phyloP scores from a whole-genome alignment of 768 basidiomycete species.

The Termitomyces sp. region DNA sequence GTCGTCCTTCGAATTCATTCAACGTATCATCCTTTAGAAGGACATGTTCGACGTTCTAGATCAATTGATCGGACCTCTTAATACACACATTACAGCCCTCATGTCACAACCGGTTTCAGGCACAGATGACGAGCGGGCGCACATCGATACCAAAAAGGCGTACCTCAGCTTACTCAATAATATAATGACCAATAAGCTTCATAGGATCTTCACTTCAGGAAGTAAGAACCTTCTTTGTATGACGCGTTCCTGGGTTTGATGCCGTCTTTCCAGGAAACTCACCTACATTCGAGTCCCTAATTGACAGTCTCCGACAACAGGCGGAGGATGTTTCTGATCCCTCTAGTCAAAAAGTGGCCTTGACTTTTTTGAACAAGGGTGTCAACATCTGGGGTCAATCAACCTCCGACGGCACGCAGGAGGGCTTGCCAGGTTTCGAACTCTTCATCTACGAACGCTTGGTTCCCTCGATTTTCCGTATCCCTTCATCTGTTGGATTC shows the following conservation, averaged over 20 bases:
- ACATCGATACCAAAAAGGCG: slow-evolving; percentile 80
- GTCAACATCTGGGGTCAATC: slow-evolving; percentile 66
- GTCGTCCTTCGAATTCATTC: neutral
- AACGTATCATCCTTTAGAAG: slow-evolving; percentile 37
- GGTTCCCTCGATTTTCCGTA: slow-evolving; percentile 75
- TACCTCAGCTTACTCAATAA: slow-evolving; percentile 81
- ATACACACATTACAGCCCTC: slow-evolving; percentile 71
- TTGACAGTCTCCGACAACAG: slow-evolving; percentile 68
- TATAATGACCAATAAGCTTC: slow-evolving; percentile 76
- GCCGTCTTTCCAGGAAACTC: slow-evolving; percentile 28
- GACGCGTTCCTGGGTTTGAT: neutral
- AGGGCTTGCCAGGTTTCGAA: slow-evolving; percentile 82
- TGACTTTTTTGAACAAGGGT: slow-evolving; percentile 70
- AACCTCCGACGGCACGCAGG: slow-evolving; percentile 31
- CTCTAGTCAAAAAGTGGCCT: slow-evolving; percentile 69
- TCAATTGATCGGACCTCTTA: slow-evolving; percentile 83
- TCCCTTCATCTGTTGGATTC: slow-evolving; percentile 74
- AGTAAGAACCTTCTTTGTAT: slow-evolving; percentile 43
- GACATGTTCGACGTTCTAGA: slow-evolving; percentile 88
- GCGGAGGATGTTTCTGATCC: slow-evolving; percentile 77
- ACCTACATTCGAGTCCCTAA: slow-evolving; percentile 66
- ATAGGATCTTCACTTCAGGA: slow-evolving; percentile 82
- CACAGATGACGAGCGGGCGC: slow-evolving; percentile 80
- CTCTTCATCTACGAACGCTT: slow-evolving; percentile 85
- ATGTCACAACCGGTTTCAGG: slow-evolving; percentile 79